Percentiles rank a stretch among this genome's conserved stretches.
These are phyloP conservation scores for Ceratocystis ficicola DNA, from an alignment of 2,329 filamentous ascomycete species.

Conservation along the genomic window DNA sequence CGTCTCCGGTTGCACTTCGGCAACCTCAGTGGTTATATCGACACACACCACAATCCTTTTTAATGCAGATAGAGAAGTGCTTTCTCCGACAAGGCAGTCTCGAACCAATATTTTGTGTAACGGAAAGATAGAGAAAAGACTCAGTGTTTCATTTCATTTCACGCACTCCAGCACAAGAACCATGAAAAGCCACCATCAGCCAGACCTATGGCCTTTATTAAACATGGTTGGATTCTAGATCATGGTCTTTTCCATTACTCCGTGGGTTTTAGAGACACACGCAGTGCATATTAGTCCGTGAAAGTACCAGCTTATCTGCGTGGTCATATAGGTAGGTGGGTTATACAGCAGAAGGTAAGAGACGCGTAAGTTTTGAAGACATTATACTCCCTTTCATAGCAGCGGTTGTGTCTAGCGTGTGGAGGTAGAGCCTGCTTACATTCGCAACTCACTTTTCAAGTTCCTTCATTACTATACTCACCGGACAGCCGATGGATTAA, in stretches of 20 bases:
- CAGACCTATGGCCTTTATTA: background rate
- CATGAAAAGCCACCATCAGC: background rate
- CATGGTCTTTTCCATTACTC: background rate
- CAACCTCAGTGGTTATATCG: too few species aligned
- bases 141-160: background rate
- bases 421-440: too few species aligned
- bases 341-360: background rate
- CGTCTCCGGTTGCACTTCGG: too few species aligned
- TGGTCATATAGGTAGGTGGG: background rate
- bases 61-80: too few species aligned
- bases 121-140: background rate
- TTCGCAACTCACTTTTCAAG: too few species aligned
- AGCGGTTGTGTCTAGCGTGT: too few species aligned
- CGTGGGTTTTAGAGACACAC: background rate
- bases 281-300: background rate
- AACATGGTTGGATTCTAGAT: background rate
- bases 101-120: background rate
- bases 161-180: background rate
- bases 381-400: too few species aligned
- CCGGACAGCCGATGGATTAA: too few species aligned
- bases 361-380: background rate
- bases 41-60: too few species aligned
- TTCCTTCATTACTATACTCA: too few species aligned
- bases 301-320: background rate
- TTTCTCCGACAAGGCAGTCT: background rate